Percentiles rank a stretch among this genome's conserved stretches.
Evolutionary conservation across 129 eudicot species (phyloP).

Genomic region (Chrysanthemum lavandulifolium): DNA sequence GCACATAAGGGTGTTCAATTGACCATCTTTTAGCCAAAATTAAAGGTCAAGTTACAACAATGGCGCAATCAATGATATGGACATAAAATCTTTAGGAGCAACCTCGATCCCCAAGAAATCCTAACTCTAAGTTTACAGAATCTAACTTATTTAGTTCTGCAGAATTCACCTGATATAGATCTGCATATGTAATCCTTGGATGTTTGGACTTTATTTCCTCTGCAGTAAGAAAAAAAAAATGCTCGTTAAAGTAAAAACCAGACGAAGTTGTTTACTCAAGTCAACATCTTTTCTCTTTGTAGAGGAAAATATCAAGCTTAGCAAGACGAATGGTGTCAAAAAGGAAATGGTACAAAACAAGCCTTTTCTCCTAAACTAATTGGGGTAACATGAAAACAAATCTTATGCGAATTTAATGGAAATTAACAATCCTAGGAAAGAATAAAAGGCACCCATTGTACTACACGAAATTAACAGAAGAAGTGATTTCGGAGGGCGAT

Average conservation of each 20-base stretch:
- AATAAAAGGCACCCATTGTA: too few relatives aligned
- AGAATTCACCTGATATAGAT: conserved; percentile 84
- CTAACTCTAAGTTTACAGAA: background rate
- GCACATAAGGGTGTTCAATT: conserved; percentile 5
- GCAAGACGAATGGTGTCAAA: conserved; percentile 12
- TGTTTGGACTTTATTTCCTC: conserved; percentile 84
- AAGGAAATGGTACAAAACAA: background rate
- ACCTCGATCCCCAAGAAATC: background rate
- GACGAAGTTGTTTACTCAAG: conserved; percentile 1
- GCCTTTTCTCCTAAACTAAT: background rate
- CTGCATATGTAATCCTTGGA: conserved; percentile 94
- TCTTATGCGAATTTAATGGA: too few relatives aligned
- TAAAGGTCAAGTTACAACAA: background rate
- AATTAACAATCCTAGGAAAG: too few relatives aligned
- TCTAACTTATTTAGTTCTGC: background rate
- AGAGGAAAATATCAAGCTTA: background rate
- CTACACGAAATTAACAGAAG: too few relatives aligned
- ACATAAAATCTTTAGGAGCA: background rate
- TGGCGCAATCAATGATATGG: background rate
- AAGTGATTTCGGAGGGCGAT: too few relatives aligned
- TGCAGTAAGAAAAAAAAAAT: conserved; percentile 43
- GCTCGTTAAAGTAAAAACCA: conserved; percentile 13
- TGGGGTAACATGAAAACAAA: too few relatives aligned
- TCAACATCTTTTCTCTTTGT: conserved; percentile 7
- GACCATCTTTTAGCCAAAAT: background rate